Percentiles rank a stretch among this genome's conserved stretches.
Conservation (phyloP, 2,329 filamentous ascomycete genomes). For the Rhytidhysteron rufulum region DNA sequence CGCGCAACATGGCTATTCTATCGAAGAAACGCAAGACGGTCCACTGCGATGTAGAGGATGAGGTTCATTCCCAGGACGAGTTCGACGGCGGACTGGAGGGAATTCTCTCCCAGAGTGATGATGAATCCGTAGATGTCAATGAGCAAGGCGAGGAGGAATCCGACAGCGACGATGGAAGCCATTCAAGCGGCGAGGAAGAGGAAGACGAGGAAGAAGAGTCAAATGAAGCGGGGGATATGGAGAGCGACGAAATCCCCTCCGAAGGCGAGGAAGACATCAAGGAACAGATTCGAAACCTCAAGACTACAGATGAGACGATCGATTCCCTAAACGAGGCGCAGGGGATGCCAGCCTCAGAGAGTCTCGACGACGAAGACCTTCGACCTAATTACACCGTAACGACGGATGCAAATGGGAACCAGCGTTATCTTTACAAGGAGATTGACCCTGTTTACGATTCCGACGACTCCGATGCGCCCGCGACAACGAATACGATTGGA, state of each 20-base stretch:
- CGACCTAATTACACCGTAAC: conserved; percentile 57
- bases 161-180: conserved; percentile 28
- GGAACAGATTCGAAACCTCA: conserved; percentile 42
- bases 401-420: conserved; percentile 84
- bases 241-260: conserved; percentile 38
- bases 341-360: conserved; percentile 8
- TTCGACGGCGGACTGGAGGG: conserved; percentile 38
- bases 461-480: conserved; percentile 83
- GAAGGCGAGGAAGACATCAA: conserved; percentile 41
- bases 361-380: conserved; percentile 22
- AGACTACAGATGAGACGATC: conserved; percentile 26
- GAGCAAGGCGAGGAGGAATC: conserved; percentile 19
- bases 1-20: conserved; percentile 41
- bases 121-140: conserved; percentile 30
- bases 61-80: conserved; percentile 30
- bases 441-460: conserved; percentile 95
- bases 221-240: conserved; percentile 36
- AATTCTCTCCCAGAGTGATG: conserved; percentile 40
- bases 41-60: conserved; percentile 29
- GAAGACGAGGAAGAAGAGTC: conserved; percentile 25
- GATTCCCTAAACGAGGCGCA: not conserved
- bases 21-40: conserved; percentile 47
- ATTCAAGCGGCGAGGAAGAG: conserved; percentile 29
- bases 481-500: conserved; percentile 84
- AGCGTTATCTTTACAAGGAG: conserved; percentile 87